Conservation (phyloP, 2,329 filamentous ascomycete species). For the Colletotrichum somersetense region DNA sequence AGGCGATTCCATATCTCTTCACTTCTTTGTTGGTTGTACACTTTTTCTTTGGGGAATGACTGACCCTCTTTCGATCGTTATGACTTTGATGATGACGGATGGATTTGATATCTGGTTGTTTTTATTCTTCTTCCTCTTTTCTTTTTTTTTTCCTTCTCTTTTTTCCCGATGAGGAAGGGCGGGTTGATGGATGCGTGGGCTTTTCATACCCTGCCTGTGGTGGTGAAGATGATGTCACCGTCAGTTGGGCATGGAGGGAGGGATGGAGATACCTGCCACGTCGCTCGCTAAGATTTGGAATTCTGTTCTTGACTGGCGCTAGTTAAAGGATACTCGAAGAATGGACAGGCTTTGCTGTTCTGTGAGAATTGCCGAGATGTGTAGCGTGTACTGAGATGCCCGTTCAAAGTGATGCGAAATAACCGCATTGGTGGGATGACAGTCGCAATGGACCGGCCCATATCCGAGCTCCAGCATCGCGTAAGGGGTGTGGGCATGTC, state of each 20-base stretch:
- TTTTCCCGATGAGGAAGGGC: not conserved
- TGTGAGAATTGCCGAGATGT: not conserved
- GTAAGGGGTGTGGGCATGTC: no score
- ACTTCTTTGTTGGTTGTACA: slow-evolving; percentile 33
- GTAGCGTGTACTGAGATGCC: not conserved
- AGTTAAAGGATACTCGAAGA: slow-evolving; percentile 34
- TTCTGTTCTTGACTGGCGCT: slow-evolving; percentile 26
- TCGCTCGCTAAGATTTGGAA: slow-evolving; percentile 33
- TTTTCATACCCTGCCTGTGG: not conserved
- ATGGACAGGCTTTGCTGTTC: slow-evolving; percentile 33
- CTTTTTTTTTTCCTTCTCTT: not conserved
- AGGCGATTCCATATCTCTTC: slow-evolving; percentile 1
- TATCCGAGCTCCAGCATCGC: no score
- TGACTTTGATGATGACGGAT: slow-evolving; percentile 40
- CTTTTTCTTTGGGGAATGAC: slow-evolving; percentile 26
- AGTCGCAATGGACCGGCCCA: no score
- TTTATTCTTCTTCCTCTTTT: not conserved
- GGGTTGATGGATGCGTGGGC: not conserved
- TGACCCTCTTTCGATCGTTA: slow-evolving; percentile 41
- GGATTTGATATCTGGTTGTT: slow-evolving; percentile 23
- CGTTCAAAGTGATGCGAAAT: not conserved
- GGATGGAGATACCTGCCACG: slow-evolving; percentile 19
- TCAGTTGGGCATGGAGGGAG: not conserved
- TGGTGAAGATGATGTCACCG: not conserved
- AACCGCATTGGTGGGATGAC: not conserved